These are phyloP conservation scores for Hyphodiscus sp. DNA, from an alignment of 2,329 filamentous ascomycete species.

Conservation along the genomic window DNA sequence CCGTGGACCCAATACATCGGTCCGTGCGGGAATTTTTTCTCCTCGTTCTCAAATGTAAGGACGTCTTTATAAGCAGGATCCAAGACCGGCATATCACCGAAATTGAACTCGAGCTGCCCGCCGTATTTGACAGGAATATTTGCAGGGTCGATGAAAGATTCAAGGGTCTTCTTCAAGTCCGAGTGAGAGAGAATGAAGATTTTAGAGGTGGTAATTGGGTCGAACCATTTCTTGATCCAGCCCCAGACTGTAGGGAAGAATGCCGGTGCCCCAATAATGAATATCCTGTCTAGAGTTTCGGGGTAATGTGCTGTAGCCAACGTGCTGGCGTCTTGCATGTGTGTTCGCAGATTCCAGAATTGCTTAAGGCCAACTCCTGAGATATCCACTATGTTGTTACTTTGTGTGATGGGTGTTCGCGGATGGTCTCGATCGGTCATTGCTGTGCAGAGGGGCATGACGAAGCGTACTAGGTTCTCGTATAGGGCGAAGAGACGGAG, in stretches of 20 bases:
- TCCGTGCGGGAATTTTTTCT: slow-evolving; percentile 47
- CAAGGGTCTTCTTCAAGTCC: slow-evolving; percentile 72
- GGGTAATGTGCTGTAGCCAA: slow-evolving; percentile 92
- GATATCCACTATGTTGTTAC: slow-evolving; percentile 93
- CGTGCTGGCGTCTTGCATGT: slow-evolving; percentile 88
- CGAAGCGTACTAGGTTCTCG: slow-evolving; percentile 84
- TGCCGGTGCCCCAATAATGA: slow-evolving; percentile 79
- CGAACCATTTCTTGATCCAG: slow-evolving; percentile 94
- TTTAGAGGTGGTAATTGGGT: slow-evolving; percentile 89
- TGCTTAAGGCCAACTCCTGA: slow-evolving; percentile 81
- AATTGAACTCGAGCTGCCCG: slow-evolving; percentile 76
- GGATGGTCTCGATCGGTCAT: slow-evolving; percentile 64
- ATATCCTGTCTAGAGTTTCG: slow-evolving; percentile 82
- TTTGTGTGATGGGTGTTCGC: slow-evolving; percentile 82
- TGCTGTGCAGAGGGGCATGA: slow-evolving; percentile 76
- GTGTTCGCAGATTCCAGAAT: slow-evolving; percentile 89
- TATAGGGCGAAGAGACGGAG: slow-evolving; percentile 87
- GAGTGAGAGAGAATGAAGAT: slow-evolving; percentile 78
- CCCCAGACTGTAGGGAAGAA: slow-evolving; percentile 94
- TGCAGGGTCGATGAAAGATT: slow-evolving; percentile 70
- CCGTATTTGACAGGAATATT: slow-evolving; percentile 90
- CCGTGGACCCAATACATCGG: slow-evolving; percentile 52
- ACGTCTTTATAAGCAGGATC: slow-evolving; percentile 53
- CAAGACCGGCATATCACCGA: slow-evolving; percentile 67
- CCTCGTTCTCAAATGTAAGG: slow-evolving; percentile 45